Conservation (phyloP, 2,329 filamentous ascomycete species). For the Trichophyton simii region DNA sequence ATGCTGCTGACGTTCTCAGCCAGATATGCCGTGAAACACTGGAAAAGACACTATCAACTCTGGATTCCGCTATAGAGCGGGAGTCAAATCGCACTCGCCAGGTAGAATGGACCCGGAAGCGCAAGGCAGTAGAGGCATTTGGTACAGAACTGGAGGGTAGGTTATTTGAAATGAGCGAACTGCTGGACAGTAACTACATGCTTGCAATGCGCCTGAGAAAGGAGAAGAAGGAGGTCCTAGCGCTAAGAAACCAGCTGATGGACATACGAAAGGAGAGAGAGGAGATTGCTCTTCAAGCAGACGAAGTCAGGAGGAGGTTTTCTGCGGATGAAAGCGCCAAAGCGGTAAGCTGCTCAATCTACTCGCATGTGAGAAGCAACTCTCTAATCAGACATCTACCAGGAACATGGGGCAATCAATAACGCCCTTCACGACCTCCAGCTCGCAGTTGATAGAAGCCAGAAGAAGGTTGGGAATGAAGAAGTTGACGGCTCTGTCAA, state of each 20-base stretch:
- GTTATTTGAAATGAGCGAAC: slow-evolving; percentile 40
- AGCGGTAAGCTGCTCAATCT: slow-evolving; percentile 19
- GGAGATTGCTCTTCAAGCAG: slow-evolving; percentile 38
- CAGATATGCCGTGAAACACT: slow-evolving; percentile 41
- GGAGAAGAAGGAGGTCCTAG: slow-evolving; percentile 34
- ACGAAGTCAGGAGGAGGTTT: slow-evolving; percentile 35
- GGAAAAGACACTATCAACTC: slow-evolving; percentile 32
- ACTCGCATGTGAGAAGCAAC: neutral
- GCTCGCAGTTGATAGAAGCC: slow-evolving; percentile 29
- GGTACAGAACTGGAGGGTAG: slow-evolving; percentile 37
- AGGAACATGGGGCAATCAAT: slow-evolving; percentile 31
- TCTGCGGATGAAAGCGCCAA: slow-evolving; percentile 27
- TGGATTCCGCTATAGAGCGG: slow-evolving; percentile 31
- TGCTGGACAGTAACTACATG: slow-evolving; percentile 39
- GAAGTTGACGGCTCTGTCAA: slow-evolving; percentile 9
- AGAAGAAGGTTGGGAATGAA: slow-evolving; percentile 15
- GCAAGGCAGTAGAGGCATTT: slow-evolving; percentile 38
- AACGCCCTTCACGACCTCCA: slow-evolving; percentile 32
- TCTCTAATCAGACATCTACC: neutral
- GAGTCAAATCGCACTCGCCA: slow-evolving; percentile 29
- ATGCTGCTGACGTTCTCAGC: slow-evolving; percentile 40
- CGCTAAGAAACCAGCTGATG: slow-evolving; percentile 37
- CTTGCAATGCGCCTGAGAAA: slow-evolving; percentile 35
- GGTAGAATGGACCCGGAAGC: slow-evolving; percentile 32
- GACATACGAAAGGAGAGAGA: slow-evolving; percentile 38